These are phyloP conservation scores for Iberis pinnata DNA, from an alignment of 345 rosid species.

Conservation along the genomic window DNA sequence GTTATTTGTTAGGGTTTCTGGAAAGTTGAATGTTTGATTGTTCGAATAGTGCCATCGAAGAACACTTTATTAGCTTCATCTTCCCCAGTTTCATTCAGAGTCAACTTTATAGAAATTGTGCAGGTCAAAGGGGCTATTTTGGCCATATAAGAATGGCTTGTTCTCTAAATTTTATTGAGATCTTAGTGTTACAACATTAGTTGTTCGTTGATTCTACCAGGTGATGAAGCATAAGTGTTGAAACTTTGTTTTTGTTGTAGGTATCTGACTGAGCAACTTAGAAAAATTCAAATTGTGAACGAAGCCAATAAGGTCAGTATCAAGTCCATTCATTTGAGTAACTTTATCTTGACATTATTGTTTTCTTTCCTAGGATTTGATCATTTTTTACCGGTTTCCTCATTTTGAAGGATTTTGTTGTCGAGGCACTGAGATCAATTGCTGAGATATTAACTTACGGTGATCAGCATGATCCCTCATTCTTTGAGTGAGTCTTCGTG, in stretches of 20 bases:
- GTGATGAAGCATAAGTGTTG: not conserved
- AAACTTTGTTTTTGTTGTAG: conserved; percentile 32
- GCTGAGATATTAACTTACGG: conserved; percentile 96
- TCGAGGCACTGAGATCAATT: conserved; percentile 91
- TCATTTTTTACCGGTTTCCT: conserved; percentile 12
- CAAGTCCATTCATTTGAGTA: not conserved
- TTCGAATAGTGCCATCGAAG: not conserved
- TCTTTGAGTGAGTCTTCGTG: conserved; percentile 71
- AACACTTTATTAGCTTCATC: not conserved
- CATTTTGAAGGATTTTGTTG: conserved; percentile 62
- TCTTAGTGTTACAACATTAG: not conserved
- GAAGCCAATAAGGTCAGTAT: conserved; percentile 63
- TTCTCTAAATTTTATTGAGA: not conserved
- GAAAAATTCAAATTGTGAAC: conserved; percentile 67
- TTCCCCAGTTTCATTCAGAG: not conserved
- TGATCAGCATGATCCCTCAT: conserved; percentile 78
- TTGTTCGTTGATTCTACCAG: not conserved
- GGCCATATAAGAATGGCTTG: conserved; percentile 1
- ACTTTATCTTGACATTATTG: conserved; percentile 3
- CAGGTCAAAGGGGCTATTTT: not conserved
- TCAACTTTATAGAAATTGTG: not conserved
- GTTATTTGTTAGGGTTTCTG: conserved; percentile 9
- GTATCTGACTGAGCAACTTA: conserved; percentile 76
- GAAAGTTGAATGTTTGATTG: not conserved
- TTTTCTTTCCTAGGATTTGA: not conserved